Base-by-base conservation (phyloP, 805 yeast genomes). In the Saccharomycopsis capsularis region DNA sequence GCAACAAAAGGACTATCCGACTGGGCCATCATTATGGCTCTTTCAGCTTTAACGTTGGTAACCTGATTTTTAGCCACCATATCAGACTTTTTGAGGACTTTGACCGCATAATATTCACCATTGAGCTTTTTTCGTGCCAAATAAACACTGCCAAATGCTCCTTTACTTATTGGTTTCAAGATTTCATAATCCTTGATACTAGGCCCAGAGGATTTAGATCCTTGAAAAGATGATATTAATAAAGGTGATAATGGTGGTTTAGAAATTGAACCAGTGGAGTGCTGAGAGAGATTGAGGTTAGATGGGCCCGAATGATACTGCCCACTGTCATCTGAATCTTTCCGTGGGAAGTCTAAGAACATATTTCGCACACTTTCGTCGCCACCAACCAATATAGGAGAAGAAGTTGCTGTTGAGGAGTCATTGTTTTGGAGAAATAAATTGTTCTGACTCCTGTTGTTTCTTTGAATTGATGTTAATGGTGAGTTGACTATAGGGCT, bases 11-110 rank as follows among this genome's bases (percentile, higher is more conserved):
- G 95, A 35, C 91, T 84, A 54, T 89, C 91, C 2, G 95, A 78
- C 61, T 93, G 98, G 2, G 95, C 82, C 95, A 93, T 93, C 89
- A 93, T 82, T n/a, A 91, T 91, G 0, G 97, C 96, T 40, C 99
- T 70, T 63, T 95, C 99, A 1, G 96, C 85, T 59, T 85, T 85
- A 29, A 95, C 96, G 62, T 93, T 93, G 19, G 90, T 81, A 3
- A 91, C 91, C 68, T 93, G 99, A 70, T 95, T 95, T 67, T 91
- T 93, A 1, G 96, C 91, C 52, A 93, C 82, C 98, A 93, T 93
- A 64, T 93, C 98, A 2, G 95, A 76, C 64, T 93, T 93, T 58
- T 82, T 86, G 54, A 93, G 68, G 13, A 88, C 93, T 63, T 93
- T 93, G 54, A 93, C 89, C 0, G 99, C 99, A 57, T 86, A 91